phyloP scores from a whole-genome alignment of 1,139 yeast genomes.

The Suhomyces taliae region DNA sequence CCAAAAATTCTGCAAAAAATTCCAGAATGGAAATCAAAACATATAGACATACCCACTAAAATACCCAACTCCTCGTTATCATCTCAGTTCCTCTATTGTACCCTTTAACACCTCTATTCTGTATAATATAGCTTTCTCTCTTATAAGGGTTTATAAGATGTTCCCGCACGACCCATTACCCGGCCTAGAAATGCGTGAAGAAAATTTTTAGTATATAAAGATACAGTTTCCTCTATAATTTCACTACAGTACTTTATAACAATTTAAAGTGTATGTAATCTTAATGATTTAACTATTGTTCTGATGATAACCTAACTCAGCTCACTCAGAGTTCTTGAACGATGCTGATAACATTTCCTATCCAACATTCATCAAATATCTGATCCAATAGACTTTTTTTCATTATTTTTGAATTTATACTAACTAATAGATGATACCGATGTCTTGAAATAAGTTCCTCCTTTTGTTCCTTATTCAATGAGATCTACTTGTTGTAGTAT shows the following conservation, averaged over 20 bases:
- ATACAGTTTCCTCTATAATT: background rate
- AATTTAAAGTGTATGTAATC: constrained; percentile 12
- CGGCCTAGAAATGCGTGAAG: constrained; percentile 1
- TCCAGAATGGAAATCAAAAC: too few relatives aligned
- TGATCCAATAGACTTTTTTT: constrained; percentile 12
- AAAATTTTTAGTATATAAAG: constrained; percentile 5
- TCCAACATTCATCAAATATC: constrained; percentile 50
- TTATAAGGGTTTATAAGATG: background rate
- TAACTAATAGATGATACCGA: constrained; percentile 4
- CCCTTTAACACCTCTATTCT: too few relatives aligned
- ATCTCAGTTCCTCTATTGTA: too few relatives aligned
- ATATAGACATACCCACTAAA: too few relatives aligned
- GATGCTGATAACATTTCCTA: constrained; percentile 46
- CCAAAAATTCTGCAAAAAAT: too few relatives aligned
- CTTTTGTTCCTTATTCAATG: too few relatives aligned
- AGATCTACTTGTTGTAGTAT: too few relatives aligned
- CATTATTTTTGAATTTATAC: constrained; percentile 2
- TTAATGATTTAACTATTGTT: constrained; percentile 18
- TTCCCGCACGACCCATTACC: constrained; percentile 7
- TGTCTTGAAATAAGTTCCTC: too few relatives aligned
- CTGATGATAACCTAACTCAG: constrained; percentile 56
- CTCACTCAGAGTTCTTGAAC: constrained; percentile 52
- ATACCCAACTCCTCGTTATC: too few relatives aligned
- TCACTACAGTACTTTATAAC: background rate
- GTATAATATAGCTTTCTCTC: background rate